Evolutionary conservation across 805 yeast genomes (phyloP).

Genomic region (Saccharomycopsis sp.): DNA sequence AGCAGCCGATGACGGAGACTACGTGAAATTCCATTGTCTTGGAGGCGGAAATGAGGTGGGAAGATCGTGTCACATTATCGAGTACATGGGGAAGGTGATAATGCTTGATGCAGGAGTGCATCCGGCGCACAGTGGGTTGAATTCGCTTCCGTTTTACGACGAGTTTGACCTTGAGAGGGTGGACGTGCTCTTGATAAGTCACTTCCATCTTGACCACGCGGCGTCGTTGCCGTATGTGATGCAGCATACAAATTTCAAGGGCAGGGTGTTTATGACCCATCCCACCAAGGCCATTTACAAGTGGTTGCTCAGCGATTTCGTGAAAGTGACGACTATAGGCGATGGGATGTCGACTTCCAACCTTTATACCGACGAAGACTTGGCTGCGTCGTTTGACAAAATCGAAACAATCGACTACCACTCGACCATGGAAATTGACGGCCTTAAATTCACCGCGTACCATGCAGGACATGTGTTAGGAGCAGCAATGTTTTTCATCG

Average conservation of each 20-base stretch:
- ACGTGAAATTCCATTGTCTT: constrained; percentile 70
- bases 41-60: constrained; percentile 99
- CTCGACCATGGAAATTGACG: constrained; percentile 90
- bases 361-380: constrained; percentile 85
- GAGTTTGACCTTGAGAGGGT: constrained; percentile 86
- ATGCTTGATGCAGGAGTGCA: constrained; percentile 99
- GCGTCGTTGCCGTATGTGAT: constrained; percentile 96
- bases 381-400: constrained; percentile 76
- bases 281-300: constrained; percentile 97
- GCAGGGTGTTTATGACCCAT: constrained; percentile 97
- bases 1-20: constrained; percentile 24
- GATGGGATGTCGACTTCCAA: constrained; percentile 35
- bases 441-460: constrained; percentile 91
- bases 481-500: constrained; percentile 95
- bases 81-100: constrained; percentile 87
- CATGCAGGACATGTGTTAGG: constrained; percentile 99
- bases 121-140: constrained; percentile 87
- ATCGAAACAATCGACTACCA: constrained; percentile 95
- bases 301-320: constrained; percentile 92
- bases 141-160: constrained; percentile 91
- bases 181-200: constrained; percentile 82
- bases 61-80: constrained; percentile 86
- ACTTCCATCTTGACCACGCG: constrained; percentile 96
- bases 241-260: constrained; percentile 93
- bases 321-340: constrained; percentile 68